A percentile compares a stretch with the other conserved stretches of the same genome.
phyloP scores from a whole-genome alignment of 495 filamentous ascomycete species.

The Tuber umbilicatum region DNA sequence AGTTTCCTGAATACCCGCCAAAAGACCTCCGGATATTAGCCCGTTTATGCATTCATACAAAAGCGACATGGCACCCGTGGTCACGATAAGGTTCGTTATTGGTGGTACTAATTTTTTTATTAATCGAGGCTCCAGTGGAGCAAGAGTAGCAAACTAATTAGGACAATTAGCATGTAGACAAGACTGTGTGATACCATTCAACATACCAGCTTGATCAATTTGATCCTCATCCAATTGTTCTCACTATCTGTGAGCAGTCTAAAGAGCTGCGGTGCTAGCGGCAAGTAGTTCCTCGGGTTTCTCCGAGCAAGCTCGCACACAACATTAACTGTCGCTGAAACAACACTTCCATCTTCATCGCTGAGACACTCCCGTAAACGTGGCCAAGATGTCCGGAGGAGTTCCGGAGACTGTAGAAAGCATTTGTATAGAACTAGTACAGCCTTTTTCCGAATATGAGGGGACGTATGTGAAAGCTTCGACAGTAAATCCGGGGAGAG shows the following conservation, averaged over 20 bases:
- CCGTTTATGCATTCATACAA: conserved; percentile 98
- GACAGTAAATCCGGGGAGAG: conserved; percentile 78
- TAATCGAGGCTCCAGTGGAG: conserved; percentile 82
- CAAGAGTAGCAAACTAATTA: conserved; percentile 85
- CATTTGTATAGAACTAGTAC: conserved; percentile 87
- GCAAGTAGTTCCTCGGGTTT: conserved; percentile 85
- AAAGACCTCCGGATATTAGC: conserved; percentile 90
- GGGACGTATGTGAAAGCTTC: conserved; percentile 73
- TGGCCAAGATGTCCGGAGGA: conserved; percentile 85
- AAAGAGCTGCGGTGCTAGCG: conserved; percentile 84
- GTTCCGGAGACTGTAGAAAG: conserved; percentile 89
- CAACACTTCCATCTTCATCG: conserved; percentile 90
- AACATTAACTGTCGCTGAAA: conserved; percentile 90
- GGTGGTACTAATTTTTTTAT: conserved; percentile 93
- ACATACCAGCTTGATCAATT: conserved; percentile 88
- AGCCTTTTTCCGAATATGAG: conserved; percentile 85
- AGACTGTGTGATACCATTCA: background rate
- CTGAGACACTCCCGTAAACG: conserved; percentile 90
- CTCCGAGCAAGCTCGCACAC: conserved; percentile 94
- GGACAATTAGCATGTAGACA: conserved; percentile 11
- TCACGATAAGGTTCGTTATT: conserved; percentile 82
- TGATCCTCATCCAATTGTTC: conserved; percentile 99
- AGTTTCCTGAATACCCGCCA: conserved; percentile 68
- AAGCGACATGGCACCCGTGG: conserved; percentile 91
- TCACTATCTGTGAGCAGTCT: conserved; percentile 83